Evolutionary conservation across 495 filamentous ascomycete genomes (phyloP).

Genomic region (Lophiotrema nucula): DNA sequence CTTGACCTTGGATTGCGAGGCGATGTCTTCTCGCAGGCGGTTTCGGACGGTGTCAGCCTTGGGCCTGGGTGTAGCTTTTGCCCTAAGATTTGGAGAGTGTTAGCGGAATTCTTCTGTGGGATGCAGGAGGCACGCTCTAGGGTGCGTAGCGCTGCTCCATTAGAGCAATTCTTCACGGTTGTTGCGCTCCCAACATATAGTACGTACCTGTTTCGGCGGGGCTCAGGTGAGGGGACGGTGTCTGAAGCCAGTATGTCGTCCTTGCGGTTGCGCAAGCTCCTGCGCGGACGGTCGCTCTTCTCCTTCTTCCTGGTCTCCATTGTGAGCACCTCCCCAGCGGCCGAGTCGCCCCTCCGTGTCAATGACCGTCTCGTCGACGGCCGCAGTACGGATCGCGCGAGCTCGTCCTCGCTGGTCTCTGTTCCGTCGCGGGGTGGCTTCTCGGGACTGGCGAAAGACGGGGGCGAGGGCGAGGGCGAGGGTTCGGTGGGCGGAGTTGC

Average conservation of each 20-base stretch:
- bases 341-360: no score
- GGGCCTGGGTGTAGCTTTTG: not conserved
- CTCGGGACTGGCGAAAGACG: not conserved
- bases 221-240: not conserved
- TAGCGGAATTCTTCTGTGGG: no score
- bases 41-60: slow-evolving; percentile 41
- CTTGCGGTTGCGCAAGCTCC: slow-evolving; percentile 6
- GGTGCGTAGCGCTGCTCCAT: no score
- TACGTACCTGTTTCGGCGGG: not conserved
- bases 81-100: no score
- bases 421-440: not conserved
- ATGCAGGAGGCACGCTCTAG: no score
- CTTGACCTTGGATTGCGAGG: slow-evolving; percentile 46
- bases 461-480: not conserved
- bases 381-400: not conserved
- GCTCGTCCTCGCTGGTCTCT: slow-evolving; percentile 10
- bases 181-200: no score
- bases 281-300: not conserved
- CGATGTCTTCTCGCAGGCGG: slow-evolving; percentile 50
- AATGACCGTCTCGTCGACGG: not conserved
- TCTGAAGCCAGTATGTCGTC: slow-evolving; percentile 19
- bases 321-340: slow-evolving; percentile 17
- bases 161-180: no score
- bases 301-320: slow-evolving; percentile 14
- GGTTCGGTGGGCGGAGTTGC: not conserved